Conservation (phyloP, 371 early-diverging fungal genomes). For the Coemansia sp. region DNA sequence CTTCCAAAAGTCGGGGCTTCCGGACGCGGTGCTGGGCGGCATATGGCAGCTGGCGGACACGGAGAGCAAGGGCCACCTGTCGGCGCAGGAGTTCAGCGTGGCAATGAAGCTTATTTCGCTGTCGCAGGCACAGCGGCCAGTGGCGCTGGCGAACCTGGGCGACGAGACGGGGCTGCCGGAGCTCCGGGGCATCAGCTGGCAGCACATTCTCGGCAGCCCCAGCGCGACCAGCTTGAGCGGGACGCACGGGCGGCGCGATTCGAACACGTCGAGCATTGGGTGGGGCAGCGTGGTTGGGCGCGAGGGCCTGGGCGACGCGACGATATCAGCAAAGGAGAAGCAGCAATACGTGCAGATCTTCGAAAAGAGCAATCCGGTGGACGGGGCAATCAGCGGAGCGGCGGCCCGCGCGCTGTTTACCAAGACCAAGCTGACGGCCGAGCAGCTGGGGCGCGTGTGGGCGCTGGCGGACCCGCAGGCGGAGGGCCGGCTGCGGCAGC, state of each 20-base stretch:
- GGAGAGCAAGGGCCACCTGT: constrained; percentile 75
- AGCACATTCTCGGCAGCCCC: constrained; percentile 7
- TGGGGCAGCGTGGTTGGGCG: constrained; percentile 27
- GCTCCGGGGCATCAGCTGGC: constrained; percentile 27
- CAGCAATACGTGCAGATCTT: constrained; percentile 71
- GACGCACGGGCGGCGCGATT: constrained; percentile 29
- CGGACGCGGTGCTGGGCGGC: constrained; percentile 65
- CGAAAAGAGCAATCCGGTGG: constrained; percentile 62
- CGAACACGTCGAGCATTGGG: constrained; percentile 33
- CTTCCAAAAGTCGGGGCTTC: constrained; percentile 73
- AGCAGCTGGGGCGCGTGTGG: constrained; percentile 49
- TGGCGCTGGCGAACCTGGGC: constrained; percentile 55
- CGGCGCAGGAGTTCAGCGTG: constrained; percentile 68
- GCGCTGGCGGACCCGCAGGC: constrained; percentile 68
- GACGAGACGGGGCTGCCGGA: constrained; percentile 50
- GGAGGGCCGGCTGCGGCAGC: constrained; percentile 65
- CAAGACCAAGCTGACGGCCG: constrained; percentile 50
- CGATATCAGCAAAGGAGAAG: constrained; percentile 63
- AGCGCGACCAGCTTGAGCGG: constrained; percentile 4
- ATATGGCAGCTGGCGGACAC: constrained; percentile 83
- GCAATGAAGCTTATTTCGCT: constrained; percentile 86
- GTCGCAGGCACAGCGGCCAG: constrained; percentile 71
- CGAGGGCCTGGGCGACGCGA: constrained; percentile 18
- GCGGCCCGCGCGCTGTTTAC: constrained; percentile 46
- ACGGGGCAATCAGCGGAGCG: constrained; percentile 64